Evolutionary conservation across 1,284 basidiomycete species (phyloP).

Genomic region (Agaricales sp.): DNA sequence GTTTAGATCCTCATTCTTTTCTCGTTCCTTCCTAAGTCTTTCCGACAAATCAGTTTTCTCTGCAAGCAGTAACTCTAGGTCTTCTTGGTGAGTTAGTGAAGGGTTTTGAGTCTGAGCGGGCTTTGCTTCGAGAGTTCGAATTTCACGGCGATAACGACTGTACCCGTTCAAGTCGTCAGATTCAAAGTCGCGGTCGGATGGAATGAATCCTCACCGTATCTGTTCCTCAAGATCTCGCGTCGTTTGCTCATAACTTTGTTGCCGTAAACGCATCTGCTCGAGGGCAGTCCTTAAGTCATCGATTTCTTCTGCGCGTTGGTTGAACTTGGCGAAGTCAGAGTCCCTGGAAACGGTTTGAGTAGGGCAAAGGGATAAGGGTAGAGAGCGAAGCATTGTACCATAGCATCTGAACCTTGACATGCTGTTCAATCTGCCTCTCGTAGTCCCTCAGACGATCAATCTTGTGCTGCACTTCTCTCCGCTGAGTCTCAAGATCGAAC

Average conservation of each 20-base stretch:
- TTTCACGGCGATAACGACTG: slow-evolving; percentile 44
- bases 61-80: slow-evolving; percentile 28
- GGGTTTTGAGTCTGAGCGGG: slow-evolving; percentile 28
- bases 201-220: slow-evolving; percentile 32
- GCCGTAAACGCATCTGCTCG: slow-evolving; percentile 51
- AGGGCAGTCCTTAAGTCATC: slow-evolving; percentile 42
- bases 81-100: slow-evolving; percentile 24
- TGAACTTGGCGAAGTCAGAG: slow-evolving; percentile 59
- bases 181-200: background rate
- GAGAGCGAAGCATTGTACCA: slow-evolving; percentile 37
- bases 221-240: slow-evolving; percentile 40
- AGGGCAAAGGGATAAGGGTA: background rate
- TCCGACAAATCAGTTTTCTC: slow-evolving; percentile 37
- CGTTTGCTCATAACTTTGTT: slow-evolving; percentile 44
- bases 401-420: slow-evolving; percentile 55
- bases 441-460: slow-evolving; percentile 64
- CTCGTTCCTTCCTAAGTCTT: slow-evolving; percentile 38
- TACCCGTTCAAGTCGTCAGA: slow-evolving; percentile 8
- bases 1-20: slow-evolving; percentile 46
- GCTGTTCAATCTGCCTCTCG: slow-evolving; percentile 62
- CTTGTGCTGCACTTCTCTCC: slow-evolving; percentile 64
- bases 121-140: slow-evolving; percentile 47
- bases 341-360: too few species aligned
- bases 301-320: slow-evolving; percentile 49
- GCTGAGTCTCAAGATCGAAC: slow-evolving; percentile 52